phyloP scores from a whole-genome alignment of 192 early-diverging fungal genomes.

The Coemansia sp. region DNA sequence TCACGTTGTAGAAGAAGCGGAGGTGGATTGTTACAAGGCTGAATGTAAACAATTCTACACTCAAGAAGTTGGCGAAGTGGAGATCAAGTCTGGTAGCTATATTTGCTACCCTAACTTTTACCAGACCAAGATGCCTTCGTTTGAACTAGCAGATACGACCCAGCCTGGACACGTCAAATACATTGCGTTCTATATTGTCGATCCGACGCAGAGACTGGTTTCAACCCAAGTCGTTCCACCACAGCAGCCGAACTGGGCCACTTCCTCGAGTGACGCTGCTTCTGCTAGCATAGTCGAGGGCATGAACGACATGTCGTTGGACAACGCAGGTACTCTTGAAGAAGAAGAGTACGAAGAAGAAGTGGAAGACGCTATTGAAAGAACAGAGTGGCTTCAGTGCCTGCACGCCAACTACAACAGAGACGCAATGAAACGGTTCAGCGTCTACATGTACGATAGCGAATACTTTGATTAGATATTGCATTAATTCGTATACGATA shows the following conservation, averaged over 20 bases:
- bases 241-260: slow-evolving; percentile 63
- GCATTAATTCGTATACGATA: not conserved
- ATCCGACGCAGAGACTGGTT: slow-evolving; percentile 59
- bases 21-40: no score
- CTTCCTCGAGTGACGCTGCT: not conserved
- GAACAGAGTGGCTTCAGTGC: not conserved
- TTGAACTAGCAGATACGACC: slow-evolving; percentile 64
- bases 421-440: not conserved
- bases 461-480: not conserved
- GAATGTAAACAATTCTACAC: not conserved
- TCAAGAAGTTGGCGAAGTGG: slow-evolving; percentile 56
- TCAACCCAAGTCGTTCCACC: slow-evolving; percentile 67
- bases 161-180: slow-evolving; percentile 69
- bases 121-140: slow-evolving; percentile 68
- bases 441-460: not conserved
- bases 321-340: not conserved
- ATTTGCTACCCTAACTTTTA: slow-evolving; percentile 74
- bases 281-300: not conserved
- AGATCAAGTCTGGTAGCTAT: slow-evolving; percentile 61
- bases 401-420: not conserved
- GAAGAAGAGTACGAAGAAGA: not conserved
- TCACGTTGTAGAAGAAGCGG: not conserved
- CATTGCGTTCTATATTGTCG: slow-evolving; percentile 70
- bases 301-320: not conserved
- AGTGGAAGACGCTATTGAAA: not conserved